Conservation (phyloP, 1,139 yeast species). For the Suhomyces ambrosiae region DNA sequence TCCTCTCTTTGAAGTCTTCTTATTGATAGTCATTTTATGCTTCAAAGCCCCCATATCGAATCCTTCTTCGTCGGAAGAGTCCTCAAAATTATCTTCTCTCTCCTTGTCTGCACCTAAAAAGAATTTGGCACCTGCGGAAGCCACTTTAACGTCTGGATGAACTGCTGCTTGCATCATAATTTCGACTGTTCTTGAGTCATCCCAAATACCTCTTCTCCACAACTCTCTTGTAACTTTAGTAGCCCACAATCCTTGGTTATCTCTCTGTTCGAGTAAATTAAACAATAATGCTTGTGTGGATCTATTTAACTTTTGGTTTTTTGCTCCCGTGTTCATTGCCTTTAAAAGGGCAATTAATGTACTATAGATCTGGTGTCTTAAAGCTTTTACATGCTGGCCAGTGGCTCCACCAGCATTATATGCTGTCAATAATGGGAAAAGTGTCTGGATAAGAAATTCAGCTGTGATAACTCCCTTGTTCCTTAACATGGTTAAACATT, state of each 20-base stretch:
- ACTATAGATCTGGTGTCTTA: slow-evolving; percentile 80
- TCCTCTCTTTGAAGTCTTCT: slow-evolving; percentile 77
- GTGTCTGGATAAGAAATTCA: slow-evolving; percentile 77
- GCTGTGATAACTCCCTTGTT: slow-evolving; percentile 83
- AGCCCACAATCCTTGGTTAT: slow-evolving; percentile 91
- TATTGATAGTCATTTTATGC: slow-evolving; percentile 82
- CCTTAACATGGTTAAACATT: slow-evolving; percentile 84
- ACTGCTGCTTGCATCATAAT: slow-evolving; percentile 95
- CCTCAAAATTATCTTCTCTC: slow-evolving; percentile 80
- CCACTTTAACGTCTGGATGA: slow-evolving; percentile 85
- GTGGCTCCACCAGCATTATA: slow-evolving; percentile 45
- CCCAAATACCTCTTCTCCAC: slow-evolving; percentile 99
- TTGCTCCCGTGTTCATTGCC: slow-evolving; percentile 79
- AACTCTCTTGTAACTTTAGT: slow-evolving; percentile 90
- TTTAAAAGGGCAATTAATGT: slow-evolving; percentile 78
- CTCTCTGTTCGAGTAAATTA: slow-evolving; percentile 77
- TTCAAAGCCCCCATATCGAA: slow-evolving; percentile 68
- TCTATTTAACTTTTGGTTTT: slow-evolving; percentile 82
- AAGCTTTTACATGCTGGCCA: slow-evolving; percentile 78
- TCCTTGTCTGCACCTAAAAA: slow-evolving; percentile 95
- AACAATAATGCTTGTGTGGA: slow-evolving; percentile 91
- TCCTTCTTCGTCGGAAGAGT: slow-evolving; percentile 72
- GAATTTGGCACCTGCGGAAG: slow-evolving; percentile 85
- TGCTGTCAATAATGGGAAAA: slow-evolving; percentile 79
- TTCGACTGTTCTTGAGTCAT: slow-evolving; percentile 92